Base-by-base conservation (phyloP, 257 asterid genomes). In the Galeopsis tetrahit region DNA sequence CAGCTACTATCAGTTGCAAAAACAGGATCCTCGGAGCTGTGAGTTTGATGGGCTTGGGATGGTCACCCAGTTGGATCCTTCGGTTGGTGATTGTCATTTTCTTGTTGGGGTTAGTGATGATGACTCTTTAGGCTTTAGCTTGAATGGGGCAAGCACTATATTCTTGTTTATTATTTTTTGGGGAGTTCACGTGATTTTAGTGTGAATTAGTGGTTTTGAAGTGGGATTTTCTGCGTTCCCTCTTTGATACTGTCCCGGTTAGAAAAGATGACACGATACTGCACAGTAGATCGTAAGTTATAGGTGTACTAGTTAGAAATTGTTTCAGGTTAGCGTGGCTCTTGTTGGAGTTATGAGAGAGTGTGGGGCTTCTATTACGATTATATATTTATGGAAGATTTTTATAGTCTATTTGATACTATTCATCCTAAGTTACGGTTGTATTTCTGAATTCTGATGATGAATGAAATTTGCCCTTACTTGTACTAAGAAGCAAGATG, bases 41-140 rank as follows among this genome's bases (percentile, higher is more conserved):
- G 97, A 94, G 63, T 94, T 89, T 71, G 97, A 89, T 68, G 99
- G 99, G 59, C 91, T 94, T 5, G 99, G 99, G 71, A 86, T 94
- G 87, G 85, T 91, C 42, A 94, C 97, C 2, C 87, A 91, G 86
- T 82, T 94, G 85, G 88, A 94, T 83, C 98, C 98, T 59, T 91
- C 97, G 0, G 57, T 91, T 7, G 97, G 96, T 15, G 72, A 75
- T 10, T 91, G 97, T 87, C 84, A 85, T 66, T 94, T 94, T 85
- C 96, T 91, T 65, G 98, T 91, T 32, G 98, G 96, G 71, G 89
- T 88, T 42, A 76, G 71, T 1, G 90, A 86, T 59, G 66, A 31
- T 13, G 56, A 70, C 14, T 84, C 94, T 5, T 46, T 74, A 51
- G 87, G 87, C n/a, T 69, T 73, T 76, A 70, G 75, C 48, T 68